Conservation (phyloP, 176 grass and related monocot species). For the Alopecurus myosuroides region DNA sequence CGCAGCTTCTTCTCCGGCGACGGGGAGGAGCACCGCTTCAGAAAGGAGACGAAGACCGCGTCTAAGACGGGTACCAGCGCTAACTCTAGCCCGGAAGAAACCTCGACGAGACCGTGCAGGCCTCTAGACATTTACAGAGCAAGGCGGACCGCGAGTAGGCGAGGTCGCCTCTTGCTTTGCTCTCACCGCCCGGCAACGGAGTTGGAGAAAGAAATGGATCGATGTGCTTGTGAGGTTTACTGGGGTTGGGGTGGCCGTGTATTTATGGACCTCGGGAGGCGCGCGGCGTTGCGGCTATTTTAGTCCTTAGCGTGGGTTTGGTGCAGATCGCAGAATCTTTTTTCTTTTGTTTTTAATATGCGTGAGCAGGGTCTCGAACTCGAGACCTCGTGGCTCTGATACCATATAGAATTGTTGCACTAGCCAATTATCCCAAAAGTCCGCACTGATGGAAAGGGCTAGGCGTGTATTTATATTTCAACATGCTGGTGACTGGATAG, state of each 20-base stretch:
- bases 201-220: neutral
- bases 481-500: too few species aligned
- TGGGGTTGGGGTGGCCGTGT: neutral
- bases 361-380: too few species aligned
- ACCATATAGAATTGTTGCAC: too few species aligned
- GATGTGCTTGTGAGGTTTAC: neutral
- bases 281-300: neutral
- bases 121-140: slow-evolving; percentile 44
- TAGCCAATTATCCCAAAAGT: too few species aligned
- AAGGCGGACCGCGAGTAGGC: neutral
- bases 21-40: slow-evolving; percentile 39
- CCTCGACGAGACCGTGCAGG: neutral
- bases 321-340: too few species aligned
- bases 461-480: too few species aligned
- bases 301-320: neutral
- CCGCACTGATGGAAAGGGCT: too few species aligned
- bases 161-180: neutral
- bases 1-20: slow-evolving; percentile 48
- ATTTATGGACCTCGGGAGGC: slow-evolving; percentile 32
- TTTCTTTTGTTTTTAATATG: too few species aligned
- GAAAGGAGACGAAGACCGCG: neutral
- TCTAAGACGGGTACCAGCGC: neutral
- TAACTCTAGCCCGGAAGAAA: neutral
- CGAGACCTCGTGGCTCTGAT: too few species aligned
- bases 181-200: neutral